Conservation (phyloP, 345 rosid species). For the Euclidium syriacum region DNA sequence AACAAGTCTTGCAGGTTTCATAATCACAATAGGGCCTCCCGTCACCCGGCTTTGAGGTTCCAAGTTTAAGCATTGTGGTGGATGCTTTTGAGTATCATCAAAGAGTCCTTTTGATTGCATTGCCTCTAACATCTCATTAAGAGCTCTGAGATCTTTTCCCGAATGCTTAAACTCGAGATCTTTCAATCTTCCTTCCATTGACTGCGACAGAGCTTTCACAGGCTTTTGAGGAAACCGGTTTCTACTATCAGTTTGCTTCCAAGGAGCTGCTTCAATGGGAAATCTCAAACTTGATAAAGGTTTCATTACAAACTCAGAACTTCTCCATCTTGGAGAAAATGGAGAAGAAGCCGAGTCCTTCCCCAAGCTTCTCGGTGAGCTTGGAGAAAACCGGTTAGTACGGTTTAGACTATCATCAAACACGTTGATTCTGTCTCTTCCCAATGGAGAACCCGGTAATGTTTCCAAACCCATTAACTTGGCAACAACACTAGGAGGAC, state of each 20-base stretch:
- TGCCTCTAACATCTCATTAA: conserved; percentile 73
- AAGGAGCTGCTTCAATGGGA: conserved; percentile 87
- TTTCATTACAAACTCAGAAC: conserved; percentile 62
- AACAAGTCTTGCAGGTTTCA: conserved; percentile 84
- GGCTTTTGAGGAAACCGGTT: conserved; percentile 43
- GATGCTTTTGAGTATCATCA: conserved; percentile 55
- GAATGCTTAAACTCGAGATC: conserved; percentile 66
- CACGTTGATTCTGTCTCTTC: conserved; percentile 20
- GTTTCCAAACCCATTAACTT: conserved; percentile 91
- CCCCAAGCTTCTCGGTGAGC: conserved; percentile 39
- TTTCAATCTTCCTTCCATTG: conserved; percentile 62
- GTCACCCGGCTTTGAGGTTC: conserved; percentile 26
- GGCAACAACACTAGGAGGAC: conserved; percentile 76
- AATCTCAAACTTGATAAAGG: conserved; percentile 58
- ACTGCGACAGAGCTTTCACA: conserved; percentile 33
- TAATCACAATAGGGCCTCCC: conserved; percentile 67
- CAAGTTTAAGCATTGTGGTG: conserved; percentile 47
- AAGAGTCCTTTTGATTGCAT: conserved; percentile 65
- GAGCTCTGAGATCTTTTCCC: conserved; percentile 74
- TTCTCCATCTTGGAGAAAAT: conserved; percentile 75
- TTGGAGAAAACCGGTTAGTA: conserved; percentile 36
- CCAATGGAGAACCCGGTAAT: conserved; percentile 54
- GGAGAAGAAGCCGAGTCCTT: conserved; percentile 50
- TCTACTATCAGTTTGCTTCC: conserved; percentile 71
- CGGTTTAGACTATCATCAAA: conserved; percentile 42